Conservation (phyloP, 306 rosid species). For the Cucurbita argyrosperma region DNA sequence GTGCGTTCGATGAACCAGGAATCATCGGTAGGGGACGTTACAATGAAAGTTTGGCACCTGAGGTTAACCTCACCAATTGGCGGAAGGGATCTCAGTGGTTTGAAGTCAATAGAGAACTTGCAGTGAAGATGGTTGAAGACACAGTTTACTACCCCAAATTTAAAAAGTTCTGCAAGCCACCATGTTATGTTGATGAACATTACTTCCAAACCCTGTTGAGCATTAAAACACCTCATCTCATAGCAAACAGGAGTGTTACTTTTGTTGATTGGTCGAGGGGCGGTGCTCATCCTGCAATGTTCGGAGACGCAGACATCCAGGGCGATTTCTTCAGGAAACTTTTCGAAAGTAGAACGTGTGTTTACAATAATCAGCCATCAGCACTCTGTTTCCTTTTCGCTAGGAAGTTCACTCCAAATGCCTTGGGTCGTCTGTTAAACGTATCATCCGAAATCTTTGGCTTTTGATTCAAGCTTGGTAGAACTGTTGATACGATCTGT, state of each 20-base stretch:
- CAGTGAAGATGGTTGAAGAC: constrained; percentile 40
- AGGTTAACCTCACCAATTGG: constrained; percentile 43
- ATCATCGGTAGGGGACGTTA: constrained; percentile 60
- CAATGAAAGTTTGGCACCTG: constrained; percentile 38
- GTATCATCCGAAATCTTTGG: constrained; percentile 35
- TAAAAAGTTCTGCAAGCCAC: constrained; percentile 35
- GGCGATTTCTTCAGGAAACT: constrained; percentile 41
- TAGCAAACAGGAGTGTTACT: constrained; percentile 47
- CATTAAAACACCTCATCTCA: constrained; percentile 35
- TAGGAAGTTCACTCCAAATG: constrained; percentile 53
- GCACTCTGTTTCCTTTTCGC: constrained; percentile 52
- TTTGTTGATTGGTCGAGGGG: constrained; percentile 66
- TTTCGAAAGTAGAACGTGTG: constrained; percentile 28
- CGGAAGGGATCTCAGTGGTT: constrained; percentile 65
- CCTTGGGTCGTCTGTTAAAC: constrained; percentile 41
- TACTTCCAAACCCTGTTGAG: constrained; percentile 53
- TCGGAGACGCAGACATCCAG: constrained; percentile 44
- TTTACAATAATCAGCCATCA: constrained; percentile 46
- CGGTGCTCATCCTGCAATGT: constrained; percentile 68
- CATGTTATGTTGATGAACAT: constrained; percentile 64
- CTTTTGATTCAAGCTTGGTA: constrained; percentile 17
- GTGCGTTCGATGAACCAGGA: constrained; percentile 44
- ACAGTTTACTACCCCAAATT: constrained; percentile 36
- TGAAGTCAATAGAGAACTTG: constrained; percentile 47
- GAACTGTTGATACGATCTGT: not conserved